Base-by-base conservation (phyloP, 1,284 basidiomycete genomes). In the Cystobasidium slooffiae region DNA sequence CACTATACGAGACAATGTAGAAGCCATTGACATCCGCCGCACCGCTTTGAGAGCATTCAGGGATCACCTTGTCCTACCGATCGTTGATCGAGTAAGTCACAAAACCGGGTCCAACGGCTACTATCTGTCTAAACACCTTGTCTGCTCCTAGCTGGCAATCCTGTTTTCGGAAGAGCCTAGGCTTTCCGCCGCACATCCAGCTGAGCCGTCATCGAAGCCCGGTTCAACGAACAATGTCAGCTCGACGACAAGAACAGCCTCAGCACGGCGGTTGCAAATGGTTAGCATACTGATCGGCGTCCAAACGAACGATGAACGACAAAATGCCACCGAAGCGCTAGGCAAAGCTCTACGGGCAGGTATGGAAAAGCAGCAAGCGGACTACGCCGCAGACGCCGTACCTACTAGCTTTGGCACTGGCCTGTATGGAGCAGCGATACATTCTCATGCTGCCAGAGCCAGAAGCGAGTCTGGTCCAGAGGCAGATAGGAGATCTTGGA, bases 31-130 rank as follows among this genome's bases (percentile, higher is more conserved):
- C 78, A 89, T 94, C 31, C 88, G 93, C 47, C 88, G 88, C 18
- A 85, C 94, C 31, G 89, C 91, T 0, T 85, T 95, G 12, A 86
- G 88, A 49, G 88, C 89, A 4, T 95, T 95, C 81, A 87, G 93
- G 12, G 93, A 95, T 82, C 79, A 76, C n/a, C 72, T 80, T 53
- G 62, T 80, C 7, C 76, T 77, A 12, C 79, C 79, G 4, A 75
- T 78, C 18, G 56, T 61, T n/a, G 63, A 75, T 55, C 46, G 63
- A 20, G 63, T 76, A 12, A 49, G 49, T 51, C 1, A 18, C 51
- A n/a, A 62, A 10, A 62, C n/a, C 59, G 20, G 6, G 16, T 44
- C 41, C 10, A 37, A 22, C 47, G 22, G 5, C 31, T 31, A 10
- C 24, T 18, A 22, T 41, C 43, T 63, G 7, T 46, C 61, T 12